Base-by-base conservation (phyloP, 306 rosid genomes). In the Carpinus fangiana region DNA sequence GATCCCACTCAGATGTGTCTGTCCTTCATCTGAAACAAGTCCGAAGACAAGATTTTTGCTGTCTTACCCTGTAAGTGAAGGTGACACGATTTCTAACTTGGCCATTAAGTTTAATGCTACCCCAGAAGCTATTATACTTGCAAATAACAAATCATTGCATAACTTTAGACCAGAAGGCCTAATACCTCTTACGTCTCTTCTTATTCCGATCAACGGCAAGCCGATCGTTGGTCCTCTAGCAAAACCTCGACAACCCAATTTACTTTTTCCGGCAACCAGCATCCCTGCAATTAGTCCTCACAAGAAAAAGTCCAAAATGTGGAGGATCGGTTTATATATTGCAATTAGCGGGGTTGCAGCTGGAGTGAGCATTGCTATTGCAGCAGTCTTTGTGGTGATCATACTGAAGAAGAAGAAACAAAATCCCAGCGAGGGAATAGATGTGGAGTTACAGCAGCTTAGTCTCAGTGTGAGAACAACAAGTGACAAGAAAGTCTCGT, bases 401-500 rank as follows among this genome's bases (percentile, higher is more conserved):
- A 84, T 79, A 54, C 47, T 84, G 83, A 94, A 85, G 87, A 91
- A 87, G 84, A 75, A 55, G 74, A 79, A 80, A 68, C 73, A 76
- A 73, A 86, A 21, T 14, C 80, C 80, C 36, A 23, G 81, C 45
- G 87, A 91, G 76, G 90, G 82, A 79, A 75, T 81, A 3, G 97
- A 92, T 21, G 54, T 89, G 83, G 98, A 92, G 87, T 91, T 92
- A 55, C 97, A 94, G 54, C 90, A 90, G 85, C 91, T 92, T 41
- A 88, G 89, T 67, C 93, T 84, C 31, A 94, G 97, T 74, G 90
- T 89, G 36, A 86, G 98, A 90, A 92, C 95, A 5, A 86, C 91
- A 21, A 87, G 93, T 52, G 95, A 89, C 75, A 92, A 94, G 82
- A 94, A 90, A 74, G 90, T 89, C 21, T 94, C 97, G 17, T 92